Conservation (phyloP, 345 rosid species). For the Lepidium aucheri region DNA sequence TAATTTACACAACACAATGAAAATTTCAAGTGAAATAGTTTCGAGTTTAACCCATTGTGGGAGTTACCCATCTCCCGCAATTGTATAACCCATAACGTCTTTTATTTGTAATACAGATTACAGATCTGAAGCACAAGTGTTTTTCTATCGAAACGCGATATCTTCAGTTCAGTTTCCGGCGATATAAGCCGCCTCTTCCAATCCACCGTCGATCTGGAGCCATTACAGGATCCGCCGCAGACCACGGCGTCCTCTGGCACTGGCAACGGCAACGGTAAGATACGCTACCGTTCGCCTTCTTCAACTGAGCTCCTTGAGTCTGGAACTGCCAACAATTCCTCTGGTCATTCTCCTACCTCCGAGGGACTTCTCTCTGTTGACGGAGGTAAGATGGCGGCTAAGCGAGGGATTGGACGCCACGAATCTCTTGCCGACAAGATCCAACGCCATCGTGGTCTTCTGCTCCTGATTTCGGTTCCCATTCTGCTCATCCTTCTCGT, state of each 20-base stretch:
- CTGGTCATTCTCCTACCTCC: constrained; percentile 30
- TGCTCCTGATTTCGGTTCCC: constrained; percentile 63
- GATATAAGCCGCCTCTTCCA: not conserved
- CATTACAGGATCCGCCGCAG: constrained; percentile 56
- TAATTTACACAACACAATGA: not conserved
- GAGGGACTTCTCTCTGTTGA: constrained; percentile 27
- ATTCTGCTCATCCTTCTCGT: constrained; percentile 50
- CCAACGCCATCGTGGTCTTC: constrained; percentile 55
- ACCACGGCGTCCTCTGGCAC: constrained; percentile 41
- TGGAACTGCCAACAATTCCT: constrained; percentile 17
- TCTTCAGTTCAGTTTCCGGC: not conserved
- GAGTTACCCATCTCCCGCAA: constrained; percentile 17
- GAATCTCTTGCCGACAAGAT: constrained; percentile 70
- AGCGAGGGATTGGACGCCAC: constrained; percentile 39
- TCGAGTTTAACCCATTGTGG: not conserved
- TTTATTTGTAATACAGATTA: constrained; percentile 13
- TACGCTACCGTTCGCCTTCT: constrained; percentile 84
- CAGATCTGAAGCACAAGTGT: constrained; percentile 13
- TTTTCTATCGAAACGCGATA: not conserved
- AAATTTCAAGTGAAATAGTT: not conserved
- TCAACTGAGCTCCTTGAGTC: constrained; percentile 47
- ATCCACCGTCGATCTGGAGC: constrained; percentile 54
- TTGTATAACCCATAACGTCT: constrained; percentile 21
- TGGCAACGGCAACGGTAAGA: constrained; percentile 68
- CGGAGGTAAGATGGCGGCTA: constrained; percentile 45